Evolutionary conservation across 1,139 yeast genomes (phyloP), one percentile per base, ranked within the genome.

Genomic region (Kurtzmaniella natalensis): DNA sequence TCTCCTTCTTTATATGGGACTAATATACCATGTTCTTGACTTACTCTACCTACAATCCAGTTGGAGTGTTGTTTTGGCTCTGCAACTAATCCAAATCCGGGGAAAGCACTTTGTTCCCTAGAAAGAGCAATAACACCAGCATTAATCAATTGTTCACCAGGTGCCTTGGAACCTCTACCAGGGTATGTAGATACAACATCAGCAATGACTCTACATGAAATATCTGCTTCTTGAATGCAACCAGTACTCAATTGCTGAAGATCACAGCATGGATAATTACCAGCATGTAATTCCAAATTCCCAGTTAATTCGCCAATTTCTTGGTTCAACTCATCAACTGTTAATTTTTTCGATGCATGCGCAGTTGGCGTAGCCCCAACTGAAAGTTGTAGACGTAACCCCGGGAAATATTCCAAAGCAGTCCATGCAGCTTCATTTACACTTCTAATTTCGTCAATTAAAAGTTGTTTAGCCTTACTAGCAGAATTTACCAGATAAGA

Each of bases 321-420:
- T 0, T 37, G 23, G 30, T 37, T 44, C 30, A 57, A 40, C 30
- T 55, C 64, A 16, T 37, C 45, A 5, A 28, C 15, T 1, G 57
- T 48, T 22, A 60, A 43, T 11, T 43, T 28, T 30, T 63, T 66
- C 2, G 83, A 64, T 0, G 86, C 76, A 46, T 81, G 87, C 2
- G 85, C 79, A 0, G 94, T 84, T 29, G 94, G 94, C 0, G 94
- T 82, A 1, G 94, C 88, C 10, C 94, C 94, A 10, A 82, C 85
- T 1, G 82, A 77, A 24, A 74, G 57, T 23, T 56, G 64, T 36
- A 72, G 57, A 15, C 47, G 59, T 53, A 46, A 55, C 18, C 29
- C 42, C 1, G 64, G 53, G 31, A 48, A 52, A 2, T 61, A 37
- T 7, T 41, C 45, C 10, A 59, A 47, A 3, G 73, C 70, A 20